Conservation (phyloP, 2,329 filamentous ascomycete genomes). For the Trichothecium sympodiale region DNA sequence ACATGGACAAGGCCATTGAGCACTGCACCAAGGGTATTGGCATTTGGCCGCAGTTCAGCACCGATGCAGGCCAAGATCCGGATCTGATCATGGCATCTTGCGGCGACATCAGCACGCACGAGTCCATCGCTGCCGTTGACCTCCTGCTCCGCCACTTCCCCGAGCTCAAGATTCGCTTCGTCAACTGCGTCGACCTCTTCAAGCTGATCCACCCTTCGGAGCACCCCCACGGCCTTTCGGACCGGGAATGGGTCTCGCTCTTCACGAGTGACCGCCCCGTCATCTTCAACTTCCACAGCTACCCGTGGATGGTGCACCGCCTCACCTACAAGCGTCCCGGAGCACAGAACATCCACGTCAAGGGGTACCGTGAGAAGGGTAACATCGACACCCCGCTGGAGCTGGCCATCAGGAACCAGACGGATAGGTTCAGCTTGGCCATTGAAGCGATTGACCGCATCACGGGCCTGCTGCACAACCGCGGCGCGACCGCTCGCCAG, state of each 20-base stretch:
- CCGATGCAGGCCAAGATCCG: conserved; percentile 56
- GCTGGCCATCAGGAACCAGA: conserved; percentile 66
- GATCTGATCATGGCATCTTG: conserved; percentile 68
- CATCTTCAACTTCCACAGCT: conserved; percentile 79
- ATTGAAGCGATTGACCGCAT: conserved; percentile 67
- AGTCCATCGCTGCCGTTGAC: conserved; percentile 64
- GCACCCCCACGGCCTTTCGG: conserved; percentile 62
- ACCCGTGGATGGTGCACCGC: conserved; percentile 70
- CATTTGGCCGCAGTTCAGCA: conserved; percentile 69
- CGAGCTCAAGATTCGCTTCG: conserved; percentile 63
- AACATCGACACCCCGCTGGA: conserved; percentile 76
- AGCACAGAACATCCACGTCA: conserved; percentile 57
- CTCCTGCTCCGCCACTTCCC: conserved; percentile 62
- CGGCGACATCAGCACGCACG: conserved; percentile 64
- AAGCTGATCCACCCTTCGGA: conserved; percentile 60
- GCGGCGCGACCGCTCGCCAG: conserved; percentile 50
- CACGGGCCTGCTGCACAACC: conserved; percentile 45
- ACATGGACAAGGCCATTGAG: conserved; percentile 51
- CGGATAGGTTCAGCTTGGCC: conserved; percentile 65
- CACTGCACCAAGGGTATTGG: conserved; percentile 72
- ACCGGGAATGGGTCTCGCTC: conserved; percentile 53
- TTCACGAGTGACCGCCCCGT: conserved; percentile 64
- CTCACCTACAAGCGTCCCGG: conserved; percentile 66
- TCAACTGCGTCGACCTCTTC: conserved; percentile 75
- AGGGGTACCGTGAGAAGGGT: conserved; percentile 72